phyloP scores from a whole-genome alignment of 2,329 filamentous ascomycete genomes.

The Sporothrix pallida region DNA sequence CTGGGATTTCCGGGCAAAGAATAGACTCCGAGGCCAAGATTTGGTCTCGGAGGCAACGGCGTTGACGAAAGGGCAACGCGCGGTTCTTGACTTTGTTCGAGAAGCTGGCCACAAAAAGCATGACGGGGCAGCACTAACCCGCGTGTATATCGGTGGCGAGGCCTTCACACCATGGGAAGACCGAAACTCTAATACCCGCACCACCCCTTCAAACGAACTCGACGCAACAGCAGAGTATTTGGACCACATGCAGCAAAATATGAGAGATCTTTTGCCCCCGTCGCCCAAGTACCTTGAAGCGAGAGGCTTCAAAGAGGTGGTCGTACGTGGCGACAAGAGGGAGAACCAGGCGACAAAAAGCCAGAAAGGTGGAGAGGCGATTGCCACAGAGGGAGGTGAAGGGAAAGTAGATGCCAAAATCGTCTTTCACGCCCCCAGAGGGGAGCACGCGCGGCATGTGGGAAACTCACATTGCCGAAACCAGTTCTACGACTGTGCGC shows the following conservation, averaged over 20 bases:
- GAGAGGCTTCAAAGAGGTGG: slow-evolving; percentile 50
- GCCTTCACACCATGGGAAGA: slow-evolving; percentile 37
- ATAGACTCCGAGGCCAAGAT: slow-evolving; percentile 39
- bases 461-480: slow-evolving; percentile 51
- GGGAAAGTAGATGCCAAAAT: slow-evolving; percentile 38
- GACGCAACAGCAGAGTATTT: slow-evolving; percentile 45
- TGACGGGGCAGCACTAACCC: slow-evolving; percentile 44
- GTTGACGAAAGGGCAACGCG: slow-evolving; percentile 54
- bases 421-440: slow-evolving; percentile 56
- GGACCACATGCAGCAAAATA: slow-evolving; percentile 43
- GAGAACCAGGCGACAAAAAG: not conserved
- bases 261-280: slow-evolving; percentile 48
- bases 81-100: slow-evolving; percentile 50
- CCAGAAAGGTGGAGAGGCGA: not conserved
- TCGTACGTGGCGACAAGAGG: not conserved
- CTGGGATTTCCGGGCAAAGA: slow-evolving; percentile 54
- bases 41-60: slow-evolving; percentile 42
- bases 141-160: slow-evolving; percentile 55
- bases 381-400: slow-evolving; percentile 28
- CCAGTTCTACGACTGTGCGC: slow-evolving; percentile 50
- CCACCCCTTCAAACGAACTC: not conserved
- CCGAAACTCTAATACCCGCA: not conserved
- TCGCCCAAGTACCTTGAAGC: slow-evolving; percentile 40
- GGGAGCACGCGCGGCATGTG: slow-evolving; percentile 31
- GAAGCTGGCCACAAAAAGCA: slow-evolving; percentile 44